Base-by-base conservation (phyloP, 805 yeast species). In the Ogataea chonburiensis region DNA sequence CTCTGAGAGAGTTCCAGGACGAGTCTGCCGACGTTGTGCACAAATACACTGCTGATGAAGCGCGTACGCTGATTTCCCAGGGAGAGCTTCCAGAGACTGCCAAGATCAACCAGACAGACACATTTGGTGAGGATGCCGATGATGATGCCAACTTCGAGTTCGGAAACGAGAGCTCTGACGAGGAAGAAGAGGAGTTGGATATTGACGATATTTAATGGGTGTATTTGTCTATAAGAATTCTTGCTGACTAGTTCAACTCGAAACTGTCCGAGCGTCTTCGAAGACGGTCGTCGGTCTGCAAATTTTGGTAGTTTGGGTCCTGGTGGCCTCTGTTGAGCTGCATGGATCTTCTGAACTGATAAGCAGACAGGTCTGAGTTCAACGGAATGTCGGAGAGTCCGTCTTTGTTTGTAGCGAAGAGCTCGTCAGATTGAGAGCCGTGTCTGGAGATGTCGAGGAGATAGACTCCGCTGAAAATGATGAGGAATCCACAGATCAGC, bases 81-180 rank as follows among this genome's bases (percentile, higher is more conserved):
- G 98, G 99, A 53, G 99, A 93, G 69, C 76, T 93, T 55, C 99
- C 99, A 46, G 98, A 93, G 66, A 76, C 81, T 52, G 97, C 98
- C 43, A 86, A 87, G 73, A 93, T 93, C 65, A 89, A 91, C 68
- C 98, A 93, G 73, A 88, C 95, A 49, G 97, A 91, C 64, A 87
- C 95, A 47, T 89, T 87, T 61, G 97, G 95, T 61, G 91, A 81
- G 63, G 98, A 88, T 53, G 94, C 88, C 31, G 98, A 89, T 45
- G 98, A 89, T 53, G 98, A 93, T 56, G 95, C 88, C 63, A 91
- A 91, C 78, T 88, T 91, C 67, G 98, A 91, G 71, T 93, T 93
- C 67, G 98, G 96, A 65, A 89, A 83, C 59, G 95, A 86, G 45
- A 87, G 85, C 47, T 88, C 78, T 42, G 85, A 76, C 37, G 88